Conservation (phyloP, 2,329 filamentous ascomycete genomes). For the Neospermospora avenae region DNA sequence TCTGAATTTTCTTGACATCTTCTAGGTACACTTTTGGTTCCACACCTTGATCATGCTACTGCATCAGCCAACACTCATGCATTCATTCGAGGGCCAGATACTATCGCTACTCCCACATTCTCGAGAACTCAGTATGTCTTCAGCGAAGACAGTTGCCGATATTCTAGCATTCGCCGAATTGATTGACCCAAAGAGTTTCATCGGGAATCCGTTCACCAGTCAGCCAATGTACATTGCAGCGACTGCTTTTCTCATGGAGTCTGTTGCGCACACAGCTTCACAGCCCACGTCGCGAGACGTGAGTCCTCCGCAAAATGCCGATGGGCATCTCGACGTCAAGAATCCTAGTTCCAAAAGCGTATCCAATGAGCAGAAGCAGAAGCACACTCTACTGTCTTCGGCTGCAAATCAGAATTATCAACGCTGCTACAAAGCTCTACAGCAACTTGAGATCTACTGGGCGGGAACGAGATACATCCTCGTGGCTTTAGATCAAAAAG, state of each 20-base stretch:
- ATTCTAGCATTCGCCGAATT: conserved; percentile 83
- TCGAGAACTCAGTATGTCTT: conserved; percentile 54
- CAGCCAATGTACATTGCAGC: conserved; percentile 91
- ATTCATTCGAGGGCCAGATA: conserved; percentile 67
- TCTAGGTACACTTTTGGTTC: conserved; percentile 78
- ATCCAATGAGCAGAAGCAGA: conserved; percentile 37
- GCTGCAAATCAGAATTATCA: conserved; percentile 86
- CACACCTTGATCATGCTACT: conserved; percentile 82
- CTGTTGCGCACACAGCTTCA: conserved; percentile 66
- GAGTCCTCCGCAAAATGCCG: conserved; percentile 24
- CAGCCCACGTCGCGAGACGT: conserved; percentile 58
- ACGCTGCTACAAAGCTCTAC: conserved; percentile 77
- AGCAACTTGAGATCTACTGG: conserved; percentile 82
- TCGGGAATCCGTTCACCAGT: conserved; percentile 84
- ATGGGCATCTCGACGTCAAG: conserved; percentile 3
- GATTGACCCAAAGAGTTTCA: conserved; percentile 80
- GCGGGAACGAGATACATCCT: conserved; percentile 83
- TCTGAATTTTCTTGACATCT: conserved; percentile 71
- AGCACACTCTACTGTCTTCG: conserved; percentile 74
- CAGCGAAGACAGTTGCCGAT: conserved; percentile 84
- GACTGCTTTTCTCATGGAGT: conserved; percentile 84
- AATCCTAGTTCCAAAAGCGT: conserved; percentile 27
- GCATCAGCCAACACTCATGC: conserved; percentile 78
- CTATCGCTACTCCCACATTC: conserved; percentile 76
- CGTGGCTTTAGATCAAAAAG: conserved; percentile 81